Base-by-base conservation (phyloP, 2,329 filamentous ascomycete species). In the Aureobasidium sp. region DNA sequence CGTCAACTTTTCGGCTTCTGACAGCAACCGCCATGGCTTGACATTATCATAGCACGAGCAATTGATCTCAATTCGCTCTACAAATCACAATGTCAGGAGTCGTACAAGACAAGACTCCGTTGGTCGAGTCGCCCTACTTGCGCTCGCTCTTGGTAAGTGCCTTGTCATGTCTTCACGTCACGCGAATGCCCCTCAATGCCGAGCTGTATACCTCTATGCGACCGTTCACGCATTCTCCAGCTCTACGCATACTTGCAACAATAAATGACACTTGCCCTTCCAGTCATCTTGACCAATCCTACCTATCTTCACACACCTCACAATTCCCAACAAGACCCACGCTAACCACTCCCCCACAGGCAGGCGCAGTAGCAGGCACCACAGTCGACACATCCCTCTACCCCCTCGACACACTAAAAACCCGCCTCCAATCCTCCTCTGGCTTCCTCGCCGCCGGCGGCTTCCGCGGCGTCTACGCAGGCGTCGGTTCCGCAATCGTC, bases 401-500 rank as follows among this genome's bases (percentile, higher is more conserved):
- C 80, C 94, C 94, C 0, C 91, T 99, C 81, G 95, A 99, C 83
- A 99, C 94, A 0, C 87, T 99, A 73, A 99, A 99, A 79, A 99
- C 95, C 47, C 91, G 94, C 17, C 90, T 99, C 7, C 94, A 99
- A 79, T 91, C 91, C 66, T 84, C 84, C 52, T 74, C 82, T 62
- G 86, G 88, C 74, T 91, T 96, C 80, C 85, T 90, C 71, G 82
- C 88, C 62, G 87, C 87, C 2, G 93, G 94, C 72, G 93, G 93
- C 71, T 92, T 97, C 82, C 83, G 83, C 55, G 92, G 93, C 65
- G 90, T 97, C 69, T 99, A 99, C 80, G 88, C 90, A 49, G 94
- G 94, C 72, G 86, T 99, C 17, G 94, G 93, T 53, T 90, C 86
- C 63, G 91, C 92, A 0, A 80, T 97, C 56, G 87, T 97, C 63